Conservation (phyloP, 768 basidiomycete species). For the Macrolepiota fuliginosa region DNA sequence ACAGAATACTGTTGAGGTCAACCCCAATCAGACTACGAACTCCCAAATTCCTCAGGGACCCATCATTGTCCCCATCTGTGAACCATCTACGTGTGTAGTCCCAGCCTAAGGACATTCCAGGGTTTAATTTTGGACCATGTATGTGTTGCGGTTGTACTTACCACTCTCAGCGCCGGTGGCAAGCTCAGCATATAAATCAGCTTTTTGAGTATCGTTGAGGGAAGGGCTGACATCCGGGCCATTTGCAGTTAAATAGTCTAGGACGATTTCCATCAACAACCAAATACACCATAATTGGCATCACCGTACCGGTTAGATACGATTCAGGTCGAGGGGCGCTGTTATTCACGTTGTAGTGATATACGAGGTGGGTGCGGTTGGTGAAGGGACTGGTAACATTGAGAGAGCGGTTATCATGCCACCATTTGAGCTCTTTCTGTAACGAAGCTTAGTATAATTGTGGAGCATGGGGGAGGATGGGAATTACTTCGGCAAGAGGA, state of each 20-base stretch:
- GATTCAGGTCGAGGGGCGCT: conserved; percentile 89
- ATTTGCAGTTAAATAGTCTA: conserved; percentile 80
- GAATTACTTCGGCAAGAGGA: conserved; percentile 74
- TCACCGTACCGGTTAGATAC: conserved; percentile 53
- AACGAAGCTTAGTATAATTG: neutral
- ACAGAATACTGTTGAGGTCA: conserved; percentile 83
- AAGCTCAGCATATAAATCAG: conserved; percentile 79
- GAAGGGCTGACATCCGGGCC: conserved; percentile 52
- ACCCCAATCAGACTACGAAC: conserved; percentile 68
- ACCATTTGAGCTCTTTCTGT: conserved; percentile 82
- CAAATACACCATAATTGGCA: neutral
- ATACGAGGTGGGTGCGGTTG: conserved; percentile 60
- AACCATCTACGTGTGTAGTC: conserved; percentile 57
- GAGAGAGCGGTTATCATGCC: conserved; percentile 70
- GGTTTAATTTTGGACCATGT: neutral
- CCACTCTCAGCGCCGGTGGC: conserved; percentile 88
- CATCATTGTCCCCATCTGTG: conserved; percentile 30
- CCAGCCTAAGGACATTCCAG: conserved; percentile 31
- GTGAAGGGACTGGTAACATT: conserved; percentile 70
- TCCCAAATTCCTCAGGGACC: conserved; percentile 66
- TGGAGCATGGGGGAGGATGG: neutral
- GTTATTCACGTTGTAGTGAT: conserved; percentile 77
- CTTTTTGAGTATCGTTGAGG: conserved; percentile 57
- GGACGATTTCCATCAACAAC: conserved; percentile 8
- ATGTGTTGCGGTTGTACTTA: conserved; percentile 16